Evolutionary conservation across 495 filamentous ascomycete genomes (phyloP), one percentile per base, ranked within the genome.

Genomic region (Halenospora varia): DNA sequence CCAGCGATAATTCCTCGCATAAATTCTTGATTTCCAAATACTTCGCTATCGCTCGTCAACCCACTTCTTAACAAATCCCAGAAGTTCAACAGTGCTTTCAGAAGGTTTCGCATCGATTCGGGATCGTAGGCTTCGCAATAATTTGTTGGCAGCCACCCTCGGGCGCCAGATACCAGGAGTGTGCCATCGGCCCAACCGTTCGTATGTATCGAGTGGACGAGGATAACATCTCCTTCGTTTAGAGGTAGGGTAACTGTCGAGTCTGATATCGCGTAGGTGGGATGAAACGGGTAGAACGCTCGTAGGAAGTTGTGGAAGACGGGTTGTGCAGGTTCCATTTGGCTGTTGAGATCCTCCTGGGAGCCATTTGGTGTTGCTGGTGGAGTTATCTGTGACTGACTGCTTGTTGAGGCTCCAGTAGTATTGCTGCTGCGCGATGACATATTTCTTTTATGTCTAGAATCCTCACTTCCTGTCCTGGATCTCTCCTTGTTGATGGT

Each of bases 121-220:
- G 90, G 87, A 60, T 96, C 89, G 69, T 96, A 99, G 10, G 89
- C 81, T 68, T 96, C 90, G 75, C 95, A 99, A 69, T 97, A 97
- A 70, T 99, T 99, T 2, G 95, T 97, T 25, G 95, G 95, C 56
- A 99, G 75, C 95, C 95, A 99, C 55, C 95, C 95, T 64, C 95
- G 82, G 55, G 87, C 87, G 17, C 93, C 94, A 11, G 90, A 88
- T 52, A 88, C 81, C 52, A 99, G 73, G 45, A 96, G 77, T n/a
- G 95, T 99, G 41, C 95, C 95, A 71, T 99, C 95, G 41, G 94
- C 95, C 95, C 95, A 99, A 64, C 95, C 95, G 75, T 96, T 99
- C 49, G 90, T 91, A 73, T 99, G 95, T 62, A 99, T 88, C 13
- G 94, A 96, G 71, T 99, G 95, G 29, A 99, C 86, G 55, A 99